A percentile compares a stretch with the other conserved stretches of the same genome.
Conservation (phyloP, 1,284 basidiomycete species). For the Sporisorium scitamineum region DNA sequence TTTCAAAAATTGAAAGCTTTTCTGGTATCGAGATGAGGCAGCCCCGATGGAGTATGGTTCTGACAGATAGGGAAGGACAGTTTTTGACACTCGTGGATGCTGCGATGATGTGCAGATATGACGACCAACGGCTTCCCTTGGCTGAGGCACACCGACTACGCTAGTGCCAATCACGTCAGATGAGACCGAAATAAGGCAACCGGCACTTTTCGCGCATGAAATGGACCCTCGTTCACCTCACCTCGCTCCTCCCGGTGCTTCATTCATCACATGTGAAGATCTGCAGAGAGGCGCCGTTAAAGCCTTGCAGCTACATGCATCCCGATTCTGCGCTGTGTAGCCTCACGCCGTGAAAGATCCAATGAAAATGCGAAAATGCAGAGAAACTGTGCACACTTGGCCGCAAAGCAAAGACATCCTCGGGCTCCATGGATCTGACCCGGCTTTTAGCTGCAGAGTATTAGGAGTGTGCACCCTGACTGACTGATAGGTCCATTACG, state of each 20-base stretch:
- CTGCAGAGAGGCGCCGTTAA: not conserved
- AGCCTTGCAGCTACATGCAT: not conserved
- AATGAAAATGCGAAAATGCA: no score
- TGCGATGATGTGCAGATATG: conserved; percentile 12
- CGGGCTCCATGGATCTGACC: not conserved
- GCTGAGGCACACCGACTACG: not conserved
- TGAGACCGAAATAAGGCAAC: conserved; percentile 34
- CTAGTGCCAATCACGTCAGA: conserved; percentile 44
- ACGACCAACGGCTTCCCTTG: not conserved
- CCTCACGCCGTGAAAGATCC: not conserved
- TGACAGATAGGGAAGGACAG: not conserved
- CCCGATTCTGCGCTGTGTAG: not conserved
- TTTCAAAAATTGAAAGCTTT: no score
- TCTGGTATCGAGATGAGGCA: not conserved
- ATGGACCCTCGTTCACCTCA: conserved; percentile 1
- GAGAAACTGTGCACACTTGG: not conserved
- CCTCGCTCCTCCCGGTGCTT: not conserved
- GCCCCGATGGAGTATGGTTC: not conserved
- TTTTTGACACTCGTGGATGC: conserved; percentile 4
- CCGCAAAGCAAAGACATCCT: not conserved
- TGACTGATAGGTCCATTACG: no score
- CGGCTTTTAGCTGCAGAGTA: not conserved
- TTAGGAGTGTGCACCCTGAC: no score
- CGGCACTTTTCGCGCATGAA: conserved; percentile 2
- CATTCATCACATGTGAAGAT: not conserved